Percentiles rank a stretch among this genome's conserved stretches.
phyloP scores from a whole-genome alignment of 208 protist genomes.

The Angomonas deanei region DNA sequence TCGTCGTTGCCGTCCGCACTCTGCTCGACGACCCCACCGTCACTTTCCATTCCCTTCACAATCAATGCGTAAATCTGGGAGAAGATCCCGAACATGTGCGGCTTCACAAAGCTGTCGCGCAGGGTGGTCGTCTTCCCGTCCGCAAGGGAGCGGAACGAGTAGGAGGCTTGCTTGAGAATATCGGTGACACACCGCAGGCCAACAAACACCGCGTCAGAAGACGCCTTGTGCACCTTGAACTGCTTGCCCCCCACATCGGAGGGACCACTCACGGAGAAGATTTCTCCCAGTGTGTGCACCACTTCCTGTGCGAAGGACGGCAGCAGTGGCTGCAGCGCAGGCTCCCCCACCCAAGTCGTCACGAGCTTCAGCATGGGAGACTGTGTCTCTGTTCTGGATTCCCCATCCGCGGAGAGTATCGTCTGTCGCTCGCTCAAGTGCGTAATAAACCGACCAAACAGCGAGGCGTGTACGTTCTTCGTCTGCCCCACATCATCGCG shows the following conservation, averaged over 20 bases:
- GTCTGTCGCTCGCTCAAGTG: neutral
- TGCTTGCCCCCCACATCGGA: neutral
- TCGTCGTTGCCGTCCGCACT: neutral
- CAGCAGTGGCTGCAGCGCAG: conserved; percentile 47
- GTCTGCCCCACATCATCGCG: conserved; percentile 10
- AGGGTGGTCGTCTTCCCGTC: conserved; percentile 25
- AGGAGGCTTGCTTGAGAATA: conserved; percentile 51
- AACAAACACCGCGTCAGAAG: conserved; percentile 35
- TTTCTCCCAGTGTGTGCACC: conserved; percentile 48
- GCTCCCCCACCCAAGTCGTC: conserved; percentile 49
- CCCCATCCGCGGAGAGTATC: neutral
- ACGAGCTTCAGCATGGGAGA: conserved; percentile 72
- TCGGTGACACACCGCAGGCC: conserved; percentile 71
- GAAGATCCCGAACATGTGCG: conserved; percentile 63
- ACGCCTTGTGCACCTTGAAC: conserved; percentile 27
- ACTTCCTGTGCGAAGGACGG: conserved; percentile 45
- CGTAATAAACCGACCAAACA: conserved; percentile 38
- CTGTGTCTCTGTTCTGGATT: conserved; percentile 8
- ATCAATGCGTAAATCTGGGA: conserved; percentile 62
- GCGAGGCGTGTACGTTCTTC: conserved; percentile 6
- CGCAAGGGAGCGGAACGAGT: conserved; percentile 19
- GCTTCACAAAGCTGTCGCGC: conserved; percentile 40
- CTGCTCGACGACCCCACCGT: neutral
- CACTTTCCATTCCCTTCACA: conserved; percentile 20
- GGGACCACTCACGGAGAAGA: conserved; percentile 46